These are phyloP conservation scores for Aspergillus fijiensis DNA, from an alignment of 2,329 filamentous ascomycete species.

Conservation along the genomic window DNA sequence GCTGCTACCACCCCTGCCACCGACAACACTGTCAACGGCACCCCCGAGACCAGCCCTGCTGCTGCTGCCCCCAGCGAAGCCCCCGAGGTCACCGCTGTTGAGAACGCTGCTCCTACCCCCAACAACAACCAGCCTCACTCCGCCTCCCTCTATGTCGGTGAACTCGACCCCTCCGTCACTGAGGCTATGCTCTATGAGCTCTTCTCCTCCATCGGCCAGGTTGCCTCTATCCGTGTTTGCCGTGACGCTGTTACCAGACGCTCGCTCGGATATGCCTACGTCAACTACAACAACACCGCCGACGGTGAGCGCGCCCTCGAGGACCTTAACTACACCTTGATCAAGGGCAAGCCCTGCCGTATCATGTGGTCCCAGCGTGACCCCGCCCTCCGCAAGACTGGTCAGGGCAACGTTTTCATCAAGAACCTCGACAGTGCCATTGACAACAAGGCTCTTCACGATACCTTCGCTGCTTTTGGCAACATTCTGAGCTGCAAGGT, in stretches of 20 bases:
- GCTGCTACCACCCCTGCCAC: conserved; percentile 69
- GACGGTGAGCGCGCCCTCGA: conserved; percentile 98
- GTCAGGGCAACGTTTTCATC: conserved; percentile 99
- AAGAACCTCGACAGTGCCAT: conserved; percentile 99
- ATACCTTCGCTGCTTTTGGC: conserved; percentile 97
- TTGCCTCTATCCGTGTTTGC: conserved; percentile 99
- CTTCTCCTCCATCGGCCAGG: conserved; percentile 98
- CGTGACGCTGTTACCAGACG: conserved; percentile 97
- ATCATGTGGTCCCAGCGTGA: conserved; percentile 99
- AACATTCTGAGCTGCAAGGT: conserved; percentile 99
- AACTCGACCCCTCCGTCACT: conserved; percentile 95
- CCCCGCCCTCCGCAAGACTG: conserved; percentile 97
- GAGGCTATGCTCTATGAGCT: conserved; percentile 99
- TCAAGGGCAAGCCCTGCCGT: conserved; percentile 97
- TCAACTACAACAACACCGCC: conserved; percentile 98
- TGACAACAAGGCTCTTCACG: conserved; percentile 99
- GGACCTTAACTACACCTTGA: conserved; percentile 98
- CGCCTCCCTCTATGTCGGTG: conserved; percentile 96
- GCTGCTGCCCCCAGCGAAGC: conserved; percentile 74
- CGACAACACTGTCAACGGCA: conserved; percentile 60
- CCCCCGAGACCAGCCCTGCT: conserved; percentile 56
- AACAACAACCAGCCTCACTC: conserved; percentile 83
- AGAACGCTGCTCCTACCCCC: conserved; percentile 61
- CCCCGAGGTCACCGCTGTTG: conserved; percentile 37
- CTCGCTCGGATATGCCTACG: conserved; percentile 98